A percentile compares a stretch with the other conserved stretches of the same genome.
phyloP scores from a whole-genome alignment of 306 rosid genomes.

The Acacia crassicarpa region DNA sequence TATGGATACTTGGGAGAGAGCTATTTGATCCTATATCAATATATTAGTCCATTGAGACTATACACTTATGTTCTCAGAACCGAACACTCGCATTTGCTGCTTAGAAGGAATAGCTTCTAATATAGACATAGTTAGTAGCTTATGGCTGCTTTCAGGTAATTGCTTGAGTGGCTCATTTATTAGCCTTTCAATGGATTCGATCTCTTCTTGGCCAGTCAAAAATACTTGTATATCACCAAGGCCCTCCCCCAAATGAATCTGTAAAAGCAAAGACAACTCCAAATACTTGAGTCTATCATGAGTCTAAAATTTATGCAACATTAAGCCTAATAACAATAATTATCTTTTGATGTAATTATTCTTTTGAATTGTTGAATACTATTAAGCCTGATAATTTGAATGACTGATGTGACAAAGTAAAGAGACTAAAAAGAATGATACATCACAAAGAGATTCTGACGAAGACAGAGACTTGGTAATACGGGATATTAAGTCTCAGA shows the following conservation, averaged over 20 bases:
- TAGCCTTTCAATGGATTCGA: conserved; percentile 78
- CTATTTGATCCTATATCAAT: too few relatives aligned
- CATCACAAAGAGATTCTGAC: not conserved
- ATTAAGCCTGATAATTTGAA: conserved; percentile 2
- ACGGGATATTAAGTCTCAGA: not conserved
- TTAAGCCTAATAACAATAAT: not conserved
- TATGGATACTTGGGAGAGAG: too few relatives aligned
- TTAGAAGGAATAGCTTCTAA: conserved; percentile 93
- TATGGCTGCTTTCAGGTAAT: conserved; percentile 64
- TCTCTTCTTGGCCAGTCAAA: conserved; percentile 95
- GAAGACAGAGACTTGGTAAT: not conserved
- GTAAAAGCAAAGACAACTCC: conserved; percentile 21
- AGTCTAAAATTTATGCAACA: not conserved
- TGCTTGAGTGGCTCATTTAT: conserved; percentile 61
- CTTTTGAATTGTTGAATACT: not conserved
- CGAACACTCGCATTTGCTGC: conserved; percentile 79
- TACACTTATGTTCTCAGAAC: too few relatives aligned
- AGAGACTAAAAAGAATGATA: conserved; percentile 16
- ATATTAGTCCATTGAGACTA: too few relatives aligned
- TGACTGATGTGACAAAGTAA: conserved; percentile 3
- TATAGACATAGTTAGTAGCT: conserved; percentile 60
- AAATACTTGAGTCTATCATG: conserved; percentile 23
- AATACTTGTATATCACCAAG: conserved; percentile 89
- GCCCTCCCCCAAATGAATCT: conserved; percentile 84
- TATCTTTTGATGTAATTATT: not conserved